Conservation (phyloP, 192 early-diverging fungal genomes). For the Entomortierella lignicola region DNA sequence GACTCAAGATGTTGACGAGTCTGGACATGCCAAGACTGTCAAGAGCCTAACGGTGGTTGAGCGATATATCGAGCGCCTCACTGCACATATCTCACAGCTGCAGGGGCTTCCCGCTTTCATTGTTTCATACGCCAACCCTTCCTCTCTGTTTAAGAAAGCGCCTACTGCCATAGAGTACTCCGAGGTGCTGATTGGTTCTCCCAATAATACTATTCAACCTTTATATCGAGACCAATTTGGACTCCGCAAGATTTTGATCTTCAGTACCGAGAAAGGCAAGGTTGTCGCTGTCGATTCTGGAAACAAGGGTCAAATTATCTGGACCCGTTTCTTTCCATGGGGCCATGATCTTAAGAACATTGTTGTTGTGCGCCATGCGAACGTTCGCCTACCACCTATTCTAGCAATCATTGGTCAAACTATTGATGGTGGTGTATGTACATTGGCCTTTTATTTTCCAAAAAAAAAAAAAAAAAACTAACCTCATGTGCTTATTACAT, state of each 20-base stretch:
- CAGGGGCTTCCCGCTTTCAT: conserved; percentile 62
- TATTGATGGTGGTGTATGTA: conserved; percentile 49
- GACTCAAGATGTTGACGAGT: conserved; percentile 76
- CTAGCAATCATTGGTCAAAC: conserved; percentile 69
- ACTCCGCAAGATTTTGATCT: conserved; percentile 89
- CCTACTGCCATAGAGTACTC: conserved; percentile 25
- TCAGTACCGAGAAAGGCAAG: conserved; percentile 82
- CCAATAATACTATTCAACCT: conserved; percentile 30
- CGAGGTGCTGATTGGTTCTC: conserved; percentile 34
- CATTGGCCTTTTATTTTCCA: not conserved
- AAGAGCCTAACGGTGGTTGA: conserved; percentile 61
- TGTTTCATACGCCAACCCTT: conserved; percentile 43
- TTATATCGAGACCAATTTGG: conserved; percentile 79
- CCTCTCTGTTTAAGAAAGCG: conserved; percentile 34
- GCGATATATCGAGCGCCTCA: conserved; percentile 74
- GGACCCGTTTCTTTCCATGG: conserved; percentile 69
- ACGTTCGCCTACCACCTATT: conserved; percentile 80
- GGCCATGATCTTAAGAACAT: conserved; percentile 57
- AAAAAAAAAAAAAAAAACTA: too few species aligned
- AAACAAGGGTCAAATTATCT: conserved; percentile 78
- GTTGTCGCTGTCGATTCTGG: conserved; percentile 86
- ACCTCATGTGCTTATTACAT: not conserved
- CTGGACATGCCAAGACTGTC: conserved; percentile 62
- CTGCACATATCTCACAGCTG: conserved; percentile 61
- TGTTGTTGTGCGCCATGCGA: conserved; percentile 64